phyloP scores from a whole-genome alignment of 164 flowering plant species.

The Cinnamomum chago region DNA sequence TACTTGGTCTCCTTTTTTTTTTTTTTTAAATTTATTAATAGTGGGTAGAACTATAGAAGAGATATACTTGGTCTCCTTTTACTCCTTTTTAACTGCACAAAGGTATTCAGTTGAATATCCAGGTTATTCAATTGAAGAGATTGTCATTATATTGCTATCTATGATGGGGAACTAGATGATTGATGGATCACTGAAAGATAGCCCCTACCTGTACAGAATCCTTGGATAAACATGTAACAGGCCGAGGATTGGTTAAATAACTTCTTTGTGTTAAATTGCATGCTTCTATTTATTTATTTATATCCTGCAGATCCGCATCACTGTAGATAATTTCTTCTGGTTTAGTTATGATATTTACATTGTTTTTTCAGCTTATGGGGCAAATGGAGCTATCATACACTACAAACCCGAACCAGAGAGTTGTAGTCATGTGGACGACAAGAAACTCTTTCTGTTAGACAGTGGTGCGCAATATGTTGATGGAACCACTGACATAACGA shows the following conservation, averaged over 20 bases:
- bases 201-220: background rate
- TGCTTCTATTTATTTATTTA: background rate
- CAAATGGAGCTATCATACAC: conserved; percentile 97
- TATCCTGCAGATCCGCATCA: background rate
- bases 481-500: conserved; percentile 95
- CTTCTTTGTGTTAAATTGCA: no score
- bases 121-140: background rate
- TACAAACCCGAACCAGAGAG: conserved; percentile 81
- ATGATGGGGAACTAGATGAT: background rate
- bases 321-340: background rate
- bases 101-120: no score
- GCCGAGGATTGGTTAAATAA: background rate
- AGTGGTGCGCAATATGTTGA: conserved; percentile 95
- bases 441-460: conserved; percentile 76
- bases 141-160: background rate
- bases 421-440: conserved; percentile 63
- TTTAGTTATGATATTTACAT: background rate
- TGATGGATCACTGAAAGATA: background rate
- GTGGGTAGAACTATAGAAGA: no score
- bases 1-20: background rate
- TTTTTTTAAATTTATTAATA: no score
- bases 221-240: background rate
- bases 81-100: no score
- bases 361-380: conserved; percentile 65
- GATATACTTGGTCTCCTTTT: background rate